Percentiles rank a stretch among this genome's conserved stretches.
These are phyloP conservation scores for Aspergillus vadensis DNA, from an alignment of 2,329 filamentous ascomycete species.

Conservation along the genomic window DNA sequence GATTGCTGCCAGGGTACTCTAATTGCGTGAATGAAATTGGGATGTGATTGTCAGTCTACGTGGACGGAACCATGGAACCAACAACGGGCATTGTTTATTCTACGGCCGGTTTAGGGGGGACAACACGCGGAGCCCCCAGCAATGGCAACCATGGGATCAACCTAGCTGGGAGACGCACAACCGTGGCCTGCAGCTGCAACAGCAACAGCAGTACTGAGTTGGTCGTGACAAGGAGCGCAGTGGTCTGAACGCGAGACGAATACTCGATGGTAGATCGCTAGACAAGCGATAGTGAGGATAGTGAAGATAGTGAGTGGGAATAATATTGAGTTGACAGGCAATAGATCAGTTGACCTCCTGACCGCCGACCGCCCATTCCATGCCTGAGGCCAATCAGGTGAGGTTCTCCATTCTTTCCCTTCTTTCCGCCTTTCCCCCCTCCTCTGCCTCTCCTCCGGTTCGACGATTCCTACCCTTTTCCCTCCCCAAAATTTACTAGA, in stretches of 20 bases:
- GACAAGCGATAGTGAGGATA: neutral
- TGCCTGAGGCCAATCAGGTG: neutral
- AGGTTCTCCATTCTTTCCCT: too few species aligned
- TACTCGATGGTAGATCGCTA: neutral
- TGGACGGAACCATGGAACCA: neutral
- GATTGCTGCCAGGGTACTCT: too few species aligned
- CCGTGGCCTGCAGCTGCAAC: too few species aligned
- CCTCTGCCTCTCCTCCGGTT: constrained; percentile 8
- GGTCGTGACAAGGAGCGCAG: neutral
- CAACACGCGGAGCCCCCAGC: neutral
- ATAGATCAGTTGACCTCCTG: neutral
- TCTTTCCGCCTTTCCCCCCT: neutral
- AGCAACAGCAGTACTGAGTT: too few species aligned
- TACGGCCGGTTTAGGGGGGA: neutral
- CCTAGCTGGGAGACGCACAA: neutral
- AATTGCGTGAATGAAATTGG: too few species aligned
- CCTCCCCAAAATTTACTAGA: constrained; percentile 15
- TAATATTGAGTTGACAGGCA: neutral
- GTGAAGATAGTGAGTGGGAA: neutral
- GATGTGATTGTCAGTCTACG: neutral
- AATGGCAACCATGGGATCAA: neutral
- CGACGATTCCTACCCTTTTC: constrained; percentile 20
- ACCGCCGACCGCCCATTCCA: neutral
- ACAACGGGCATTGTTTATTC: neutral
- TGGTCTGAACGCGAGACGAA: neutral